A percentile compares a stretch with the other conserved stretches of the same genome.
phyloP scores from a whole-genome alignment of 371 early-diverging fungal species.

The Funneliformis caledonium region DNA sequence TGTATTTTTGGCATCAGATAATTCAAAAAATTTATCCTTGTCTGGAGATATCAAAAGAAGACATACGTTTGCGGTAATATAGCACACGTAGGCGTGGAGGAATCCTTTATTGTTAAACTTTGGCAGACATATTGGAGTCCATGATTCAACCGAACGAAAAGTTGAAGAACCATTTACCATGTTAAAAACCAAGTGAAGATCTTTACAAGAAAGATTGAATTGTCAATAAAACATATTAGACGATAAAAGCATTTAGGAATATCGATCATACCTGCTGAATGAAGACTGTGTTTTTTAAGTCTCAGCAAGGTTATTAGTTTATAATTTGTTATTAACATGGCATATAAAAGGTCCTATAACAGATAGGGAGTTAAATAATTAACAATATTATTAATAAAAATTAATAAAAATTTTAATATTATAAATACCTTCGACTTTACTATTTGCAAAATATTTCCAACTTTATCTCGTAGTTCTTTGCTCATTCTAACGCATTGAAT shows the following conservation, averaged over 20 bases:
- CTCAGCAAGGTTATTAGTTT: constrained; percentile 77
- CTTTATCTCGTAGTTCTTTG: constrained; percentile 65
- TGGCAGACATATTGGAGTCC: constrained; percentile 96
- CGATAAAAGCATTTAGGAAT: constrained; percentile 3
- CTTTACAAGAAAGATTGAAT: constrained; percentile 45
- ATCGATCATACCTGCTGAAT: constrained; percentile 63
- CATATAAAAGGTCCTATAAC: constrained; percentile 71
- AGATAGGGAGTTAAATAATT: background rate
- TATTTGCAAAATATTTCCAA: constrained; percentile 61
- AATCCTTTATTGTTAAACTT: constrained; percentile 88
- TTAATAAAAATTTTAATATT: background rate
- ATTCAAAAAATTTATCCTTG: constrained; percentile 82
- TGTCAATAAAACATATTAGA: background rate
- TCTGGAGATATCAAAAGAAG: constrained; percentile 80
- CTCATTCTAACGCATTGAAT: constrained; percentile 76
- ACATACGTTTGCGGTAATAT: constrained; percentile 70
- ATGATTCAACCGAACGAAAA: constrained; percentile 79
- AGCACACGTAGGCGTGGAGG: constrained; percentile 87
- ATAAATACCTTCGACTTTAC: constrained; percentile 61
- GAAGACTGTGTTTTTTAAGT: constrained; percentile 78
- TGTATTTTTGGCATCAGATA: constrained; percentile 70
- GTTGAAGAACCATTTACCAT: constrained; percentile 78
- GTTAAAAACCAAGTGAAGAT: constrained; percentile 84
- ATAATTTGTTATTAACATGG: constrained; percentile 76
- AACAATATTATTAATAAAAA: background rate